phyloP scores from a whole-genome alignment of 768 basidiomycete species.

The Lactarius hengduanensis region DNA sequence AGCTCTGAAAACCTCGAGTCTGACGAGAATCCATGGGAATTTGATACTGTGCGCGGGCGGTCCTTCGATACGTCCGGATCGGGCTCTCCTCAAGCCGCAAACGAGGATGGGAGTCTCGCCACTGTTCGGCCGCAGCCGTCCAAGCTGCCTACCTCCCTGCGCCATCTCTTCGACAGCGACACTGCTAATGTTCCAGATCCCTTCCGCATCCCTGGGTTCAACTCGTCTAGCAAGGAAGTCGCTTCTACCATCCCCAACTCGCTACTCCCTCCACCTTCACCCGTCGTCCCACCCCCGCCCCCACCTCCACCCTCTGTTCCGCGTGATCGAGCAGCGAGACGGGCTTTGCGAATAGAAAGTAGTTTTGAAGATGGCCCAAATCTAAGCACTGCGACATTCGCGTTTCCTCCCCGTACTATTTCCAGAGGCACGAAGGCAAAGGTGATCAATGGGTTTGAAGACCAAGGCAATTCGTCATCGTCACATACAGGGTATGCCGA shows the following conservation, averaged over 20 bases:
- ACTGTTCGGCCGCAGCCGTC: conserved; percentile 54
- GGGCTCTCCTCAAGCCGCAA: conserved; percentile 8
- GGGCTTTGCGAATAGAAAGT: conserved; percentile 35
- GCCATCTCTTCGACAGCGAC: conserved; percentile 72
- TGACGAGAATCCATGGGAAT: conserved; percentile 63
- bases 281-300: conserved; percentile 40
- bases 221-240: conserved; percentile 22
- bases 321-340: conserved; percentile 36
- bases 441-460: conserved; percentile 9
- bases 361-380: conserved; percentile 43
- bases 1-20: conserved; percentile 13
- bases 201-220: conserved; percentile 43
- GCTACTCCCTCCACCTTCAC: conserved; percentile 31
- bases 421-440: conserved; percentile 31
- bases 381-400: conserved; percentile 50
- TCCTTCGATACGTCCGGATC: conserved; percentile 29
- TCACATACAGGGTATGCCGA: neutral
- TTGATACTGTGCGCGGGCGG: conserved; percentile 63
- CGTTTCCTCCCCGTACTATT: conserved; percentile 46
- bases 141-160: conserved; percentile 72
- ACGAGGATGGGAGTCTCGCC: conserved; percentile 32
- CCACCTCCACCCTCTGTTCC: conserved; percentile 40
- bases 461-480: conserved; percentile 10
- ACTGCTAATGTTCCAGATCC: conserved; percentile 38
- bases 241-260: conserved; percentile 30